Evolutionary conservation across 2,329 filamentous ascomycete species (phyloP).

Genomic region (Aurifilum marmelostoma): DNA sequence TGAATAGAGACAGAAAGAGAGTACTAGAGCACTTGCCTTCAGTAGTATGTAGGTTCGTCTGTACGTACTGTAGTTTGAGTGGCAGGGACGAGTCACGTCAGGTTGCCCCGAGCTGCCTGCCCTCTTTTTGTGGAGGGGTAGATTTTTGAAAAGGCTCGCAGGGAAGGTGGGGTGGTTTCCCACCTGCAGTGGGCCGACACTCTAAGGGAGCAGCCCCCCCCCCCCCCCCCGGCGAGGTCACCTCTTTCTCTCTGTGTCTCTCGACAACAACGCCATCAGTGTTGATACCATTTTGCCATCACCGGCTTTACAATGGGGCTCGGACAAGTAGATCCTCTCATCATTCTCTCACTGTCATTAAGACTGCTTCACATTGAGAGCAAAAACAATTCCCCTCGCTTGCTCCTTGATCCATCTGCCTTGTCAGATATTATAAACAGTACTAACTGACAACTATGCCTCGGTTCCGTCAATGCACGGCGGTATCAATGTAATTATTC

Average conservation of each 20-base stretch:
- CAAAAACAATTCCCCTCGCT: not conserved
- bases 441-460: not conserved
- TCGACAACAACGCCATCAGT: not conserved
- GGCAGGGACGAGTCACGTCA: not conserved
- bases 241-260: not conserved
- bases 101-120: slow-evolving; percentile 9
- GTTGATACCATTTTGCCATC: not conserved
- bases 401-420: not conserved
- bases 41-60: no score
- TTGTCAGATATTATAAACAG: not conserved
- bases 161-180: slow-evolving; percentile 22
- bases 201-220: not conserved
- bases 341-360: not conserved
- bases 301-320: no score
- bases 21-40: not conserved
- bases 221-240: no score
- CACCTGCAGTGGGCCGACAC: not conserved
- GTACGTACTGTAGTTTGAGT: no score
- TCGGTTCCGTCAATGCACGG: not conserved
- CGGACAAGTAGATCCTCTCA: no score
- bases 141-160: slow-evolving; percentile 17
- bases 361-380: not conserved
- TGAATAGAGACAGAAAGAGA: not conserved
- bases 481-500: not conserved
- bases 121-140: slow-evolving; percentile 25